Evolutionary conservation across 768 basidiomycete species (phyloP).

Genomic region (Russula abietina): DNA sequence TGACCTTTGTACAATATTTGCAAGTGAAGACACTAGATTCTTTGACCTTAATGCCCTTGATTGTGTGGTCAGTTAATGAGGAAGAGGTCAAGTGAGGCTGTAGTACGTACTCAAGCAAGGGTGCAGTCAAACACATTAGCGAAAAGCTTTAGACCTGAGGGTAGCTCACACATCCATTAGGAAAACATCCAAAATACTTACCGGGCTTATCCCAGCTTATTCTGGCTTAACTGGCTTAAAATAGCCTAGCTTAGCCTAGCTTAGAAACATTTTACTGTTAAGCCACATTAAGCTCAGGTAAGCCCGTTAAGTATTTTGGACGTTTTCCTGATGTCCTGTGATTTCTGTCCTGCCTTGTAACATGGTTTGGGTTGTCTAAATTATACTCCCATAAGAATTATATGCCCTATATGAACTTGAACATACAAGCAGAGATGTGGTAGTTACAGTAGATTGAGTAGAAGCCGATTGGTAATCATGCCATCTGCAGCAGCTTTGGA

Average conservation of each 20-base stretch:
- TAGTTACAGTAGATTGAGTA: constrained; percentile 84
- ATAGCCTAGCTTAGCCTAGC: no score
- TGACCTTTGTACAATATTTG: constrained; percentile 79
- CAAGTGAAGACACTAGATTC: constrained; percentile 76
- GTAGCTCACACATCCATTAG: constrained; percentile 71
- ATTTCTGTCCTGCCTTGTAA: constrained; percentile 53
- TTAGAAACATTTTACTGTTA: no score
- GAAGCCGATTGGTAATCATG: constrained; percentile 74
- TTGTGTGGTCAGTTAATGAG: constrained; percentile 6
- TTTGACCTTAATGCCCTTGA: constrained; percentile 65
- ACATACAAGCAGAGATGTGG: constrained; percentile 74
- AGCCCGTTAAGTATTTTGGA: no score
- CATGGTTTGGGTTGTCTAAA: constrained; percentile 57
- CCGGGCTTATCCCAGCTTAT: no score
- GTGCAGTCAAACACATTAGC: constrained; percentile 83
- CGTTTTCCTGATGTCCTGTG: no score
- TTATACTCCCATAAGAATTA: constrained; percentile 70
- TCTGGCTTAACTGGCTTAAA: no score
- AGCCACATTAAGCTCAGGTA: no score
- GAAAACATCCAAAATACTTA: no score
- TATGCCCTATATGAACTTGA: constrained; percentile 75
- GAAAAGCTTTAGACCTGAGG: constrained; percentile 69
- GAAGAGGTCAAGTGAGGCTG: neutral
- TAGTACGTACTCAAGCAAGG: constrained; percentile 50
- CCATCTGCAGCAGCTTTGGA: constrained; percentile 85